Conservation (phyloP, 2,329 filamentous ascomycete species). For the Chaetomium strumarium region DNA sequence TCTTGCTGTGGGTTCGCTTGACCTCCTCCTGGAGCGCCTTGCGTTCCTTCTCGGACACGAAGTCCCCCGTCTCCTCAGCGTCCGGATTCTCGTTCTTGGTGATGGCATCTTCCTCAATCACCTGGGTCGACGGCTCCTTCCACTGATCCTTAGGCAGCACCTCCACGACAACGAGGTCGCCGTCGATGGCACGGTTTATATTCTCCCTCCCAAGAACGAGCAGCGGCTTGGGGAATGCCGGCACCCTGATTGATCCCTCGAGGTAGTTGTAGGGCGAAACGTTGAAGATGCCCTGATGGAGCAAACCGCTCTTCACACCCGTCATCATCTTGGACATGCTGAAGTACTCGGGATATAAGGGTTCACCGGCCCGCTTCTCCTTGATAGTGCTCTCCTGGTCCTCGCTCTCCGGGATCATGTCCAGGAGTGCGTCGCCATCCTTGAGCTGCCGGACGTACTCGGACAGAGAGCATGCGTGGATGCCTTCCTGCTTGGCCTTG, state of each 20-base stretch:
- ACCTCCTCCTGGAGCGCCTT: slow-evolving; percentile 87
- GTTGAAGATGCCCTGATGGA: slow-evolving; percentile 94
- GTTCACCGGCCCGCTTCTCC: slow-evolving; percentile 57
- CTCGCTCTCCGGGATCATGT: slow-evolving; percentile 83
- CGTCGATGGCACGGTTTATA: slow-evolving; percentile 89
- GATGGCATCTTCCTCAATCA: slow-evolving; percentile 87
- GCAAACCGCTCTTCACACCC: slow-evolving; percentile 75
- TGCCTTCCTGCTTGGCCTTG: slow-evolving; percentile 69
- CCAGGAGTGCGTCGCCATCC: slow-evolving; percentile 76
- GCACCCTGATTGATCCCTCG: slow-evolving; percentile 84
- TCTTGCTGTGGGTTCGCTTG: slow-evolving; percentile 73
- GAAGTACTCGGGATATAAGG: slow-evolving; percentile 85
- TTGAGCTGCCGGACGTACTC: slow-evolving; percentile 82
- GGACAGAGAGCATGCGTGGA: slow-evolving; percentile 61
- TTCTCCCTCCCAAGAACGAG: slow-evolving; percentile 88
- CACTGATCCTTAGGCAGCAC: slow-evolving; percentile 90
- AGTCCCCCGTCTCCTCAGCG: slow-evolving; percentile 63
- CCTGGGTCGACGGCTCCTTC: slow-evolving; percentile 93
- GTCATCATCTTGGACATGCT: slow-evolving; percentile 91
- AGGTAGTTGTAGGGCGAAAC: slow-evolving; percentile 98
- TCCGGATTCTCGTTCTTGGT: slow-evolving; percentile 94
- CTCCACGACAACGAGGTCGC: slow-evolving; percentile 89
- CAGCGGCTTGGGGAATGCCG: slow-evolving; percentile 82
- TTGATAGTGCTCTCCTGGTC: slow-evolving; percentile 56
- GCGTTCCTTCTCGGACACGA: slow-evolving; percentile 85